Evolutionary conservation across 2,329 filamentous ascomycete genomes (phyloP), one percentile per base, ranked within the genome.

Genomic region (Aulographum hederae): DNA sequence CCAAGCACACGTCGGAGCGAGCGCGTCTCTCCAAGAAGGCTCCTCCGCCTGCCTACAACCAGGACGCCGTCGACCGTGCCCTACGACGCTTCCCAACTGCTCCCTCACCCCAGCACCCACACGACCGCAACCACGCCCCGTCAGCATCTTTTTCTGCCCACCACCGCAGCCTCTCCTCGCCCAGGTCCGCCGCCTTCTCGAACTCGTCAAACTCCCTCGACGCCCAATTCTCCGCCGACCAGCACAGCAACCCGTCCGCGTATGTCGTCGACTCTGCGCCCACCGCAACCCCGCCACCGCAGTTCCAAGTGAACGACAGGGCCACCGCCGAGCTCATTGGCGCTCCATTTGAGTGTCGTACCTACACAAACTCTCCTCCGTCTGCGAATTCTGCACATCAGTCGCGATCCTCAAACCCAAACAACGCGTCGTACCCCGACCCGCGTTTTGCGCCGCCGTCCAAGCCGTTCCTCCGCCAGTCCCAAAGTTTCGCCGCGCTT

Each of bases 401-500:
- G 12, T 8, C 8, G 12, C 27, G 15, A 8, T 10, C 27, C 10
- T 10, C 8, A 8, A 28, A 10, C 27, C 27, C 27, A 10, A 6
- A 8, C 12, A 8, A n/a, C 10, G 27, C 27, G 8, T 10, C 27
- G 15, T 28, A 25, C 21, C n/a, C n/a, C 21, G n/a, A 8, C n/a
- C 21, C 21, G 21, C 21, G 8, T 25, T n/a, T n/a, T 25, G 8
- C 21, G 21, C 21, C 21, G n/a, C 21, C n/a, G 21, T 25, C 21
- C 21, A 25, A 25, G n/a, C 27, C 27, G 15, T 8, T 8, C 6
- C 11, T 28, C 16, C 27, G 27, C 27, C 8, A 10, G 10, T 28
- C 27, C 6, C 27, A 28, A 17, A 28, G 27, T 16, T 28, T 28
- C 27, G 27, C 27, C 6, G 73, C 50, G 76, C 75, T 61, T 42